These are phyloP conservation scores for Cercospora zeae-maydis DNA, from an alignment of 2,329 filamentous ascomycete genomes.

Conservation along the genomic window DNA sequence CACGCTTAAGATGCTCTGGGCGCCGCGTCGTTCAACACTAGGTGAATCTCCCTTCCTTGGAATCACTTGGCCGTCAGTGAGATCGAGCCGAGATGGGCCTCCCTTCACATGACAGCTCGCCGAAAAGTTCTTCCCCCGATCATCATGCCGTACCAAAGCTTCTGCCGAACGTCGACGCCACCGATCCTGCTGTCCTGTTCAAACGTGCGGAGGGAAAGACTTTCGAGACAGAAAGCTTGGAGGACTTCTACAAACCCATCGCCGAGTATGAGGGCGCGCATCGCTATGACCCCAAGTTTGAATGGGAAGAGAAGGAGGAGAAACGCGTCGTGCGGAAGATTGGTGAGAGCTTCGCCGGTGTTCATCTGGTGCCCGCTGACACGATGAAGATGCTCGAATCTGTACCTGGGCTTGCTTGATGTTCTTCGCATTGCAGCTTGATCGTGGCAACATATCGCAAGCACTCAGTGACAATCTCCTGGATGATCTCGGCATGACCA, in stretches of 20 bases:
- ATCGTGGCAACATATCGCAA: slow-evolving; percentile 59
- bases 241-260: slow-evolving; percentile 50
- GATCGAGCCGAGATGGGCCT: not conserved
- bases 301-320: slow-evolving; percentile 58
- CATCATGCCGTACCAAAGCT: slow-evolving; percentile 13
- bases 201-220: slow-evolving; percentile 30
- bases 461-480: slow-evolving; percentile 62
- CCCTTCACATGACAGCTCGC: not conserved
- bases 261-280: slow-evolving; percentile 56
- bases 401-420: slow-evolving; percentile 53
- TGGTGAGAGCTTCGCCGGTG: not conserved
- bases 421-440: slow-evolving; percentile 54
- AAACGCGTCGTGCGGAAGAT: slow-evolving; percentile 52
- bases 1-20: slow-evolving; percentile 10
- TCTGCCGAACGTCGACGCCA: slow-evolving; percentile 18
- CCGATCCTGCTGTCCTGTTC: slow-evolving; percentile 21
- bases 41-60: not conserved
- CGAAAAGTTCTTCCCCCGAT: slow-evolving; percentile 6
- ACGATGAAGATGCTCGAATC: slow-evolving; percentile 45
- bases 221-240: slow-evolving; percentile 37
- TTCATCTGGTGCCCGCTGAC: not conserved
- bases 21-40: not conserved
- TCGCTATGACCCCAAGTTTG: slow-evolving; percentile 54
- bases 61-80: slow-evolving; percentile 8
- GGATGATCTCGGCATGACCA: slow-evolving; percentile 47